Evolutionary conservation across 768 basidiomycete species (phyloP).

Genomic region (Suillus subluteus): DNA sequence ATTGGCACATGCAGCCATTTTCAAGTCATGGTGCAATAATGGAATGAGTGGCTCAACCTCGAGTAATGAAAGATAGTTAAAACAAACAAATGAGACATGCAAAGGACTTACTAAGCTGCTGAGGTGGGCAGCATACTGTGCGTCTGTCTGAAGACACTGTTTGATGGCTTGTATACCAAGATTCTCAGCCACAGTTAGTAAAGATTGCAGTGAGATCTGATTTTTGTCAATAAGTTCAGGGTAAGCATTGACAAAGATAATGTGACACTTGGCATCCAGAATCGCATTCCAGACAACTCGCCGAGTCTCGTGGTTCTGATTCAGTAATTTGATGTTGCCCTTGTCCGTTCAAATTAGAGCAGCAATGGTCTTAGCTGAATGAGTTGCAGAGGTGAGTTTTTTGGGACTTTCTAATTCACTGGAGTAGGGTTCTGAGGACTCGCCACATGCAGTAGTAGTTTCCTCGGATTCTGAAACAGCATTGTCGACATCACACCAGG

Average conservation of each 20-base stretch:
- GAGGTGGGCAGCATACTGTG: neutral
- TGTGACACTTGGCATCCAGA: neutral
- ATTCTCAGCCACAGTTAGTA: neutral
- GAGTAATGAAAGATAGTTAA: neutral
- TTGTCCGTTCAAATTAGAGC: neutral
- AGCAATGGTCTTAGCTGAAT: neutral
- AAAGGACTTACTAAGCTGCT: neutral
- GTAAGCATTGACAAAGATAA: neutral
- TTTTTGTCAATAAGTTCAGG: neutral
- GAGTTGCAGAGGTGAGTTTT: neutral
- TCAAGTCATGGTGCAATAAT: neutral
- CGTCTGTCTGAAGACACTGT: neutral
- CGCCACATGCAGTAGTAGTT: neutral
- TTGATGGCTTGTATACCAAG: neutral
- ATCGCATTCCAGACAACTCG: neutral
- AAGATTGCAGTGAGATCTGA: neutral
- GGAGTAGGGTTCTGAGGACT: neutral
- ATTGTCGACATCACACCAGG: neutral
- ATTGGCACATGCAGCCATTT: neutral
- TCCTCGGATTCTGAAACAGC: neutral
- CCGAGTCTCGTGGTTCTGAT: neutral
- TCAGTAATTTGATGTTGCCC: neutral
- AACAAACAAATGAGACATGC: neutral
- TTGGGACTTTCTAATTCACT: neutral
- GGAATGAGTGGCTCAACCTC: neutral